Conservation (phyloP, 805 yeast genomes). For the Pichia nakasei region DNA sequence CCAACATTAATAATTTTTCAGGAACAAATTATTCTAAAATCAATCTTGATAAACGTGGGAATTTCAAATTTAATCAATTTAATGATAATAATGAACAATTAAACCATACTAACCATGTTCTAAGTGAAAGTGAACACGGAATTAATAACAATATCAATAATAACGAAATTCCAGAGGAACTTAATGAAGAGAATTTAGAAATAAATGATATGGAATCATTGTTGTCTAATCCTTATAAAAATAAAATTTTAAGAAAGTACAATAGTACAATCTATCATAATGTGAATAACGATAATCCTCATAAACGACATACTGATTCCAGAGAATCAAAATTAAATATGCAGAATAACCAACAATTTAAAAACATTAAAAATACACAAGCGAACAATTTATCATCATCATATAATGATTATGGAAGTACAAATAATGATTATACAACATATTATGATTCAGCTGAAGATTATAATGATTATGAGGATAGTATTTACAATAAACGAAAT, state of each 20-base stretch:
- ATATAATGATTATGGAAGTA: conserved; percentile 2
- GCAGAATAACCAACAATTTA: not conserved
- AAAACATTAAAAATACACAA: not conserved
- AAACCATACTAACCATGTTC: not conserved
- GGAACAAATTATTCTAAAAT: not conserved
- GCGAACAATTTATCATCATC: not conserved
- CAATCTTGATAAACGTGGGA: not conserved
- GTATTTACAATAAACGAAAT: conserved; percentile 2
- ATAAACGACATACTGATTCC: not conserved
- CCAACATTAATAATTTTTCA: conserved; percentile 5
- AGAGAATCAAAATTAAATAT: not conserved
- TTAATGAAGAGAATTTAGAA: conserved; percentile 8
- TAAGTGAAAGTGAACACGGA: not conserved
- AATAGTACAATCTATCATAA: not conserved
- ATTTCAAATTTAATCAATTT: not conserved
- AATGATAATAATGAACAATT: not conserved
- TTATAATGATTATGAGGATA: not conserved
- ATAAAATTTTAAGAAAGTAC: not conserved
- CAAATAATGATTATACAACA: not conserved
- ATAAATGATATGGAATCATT: conserved; percentile 19
- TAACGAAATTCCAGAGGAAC: conserved; percentile 9
- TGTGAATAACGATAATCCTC: not conserved
- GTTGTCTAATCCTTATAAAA: conserved; percentile 14
- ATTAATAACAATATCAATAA: not conserved
- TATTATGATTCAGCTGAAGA: conserved; percentile 9